Conservation (phyloP, 2,329 filamentous ascomycete genomes). For the Pseudocercospora crystallina region DNA sequence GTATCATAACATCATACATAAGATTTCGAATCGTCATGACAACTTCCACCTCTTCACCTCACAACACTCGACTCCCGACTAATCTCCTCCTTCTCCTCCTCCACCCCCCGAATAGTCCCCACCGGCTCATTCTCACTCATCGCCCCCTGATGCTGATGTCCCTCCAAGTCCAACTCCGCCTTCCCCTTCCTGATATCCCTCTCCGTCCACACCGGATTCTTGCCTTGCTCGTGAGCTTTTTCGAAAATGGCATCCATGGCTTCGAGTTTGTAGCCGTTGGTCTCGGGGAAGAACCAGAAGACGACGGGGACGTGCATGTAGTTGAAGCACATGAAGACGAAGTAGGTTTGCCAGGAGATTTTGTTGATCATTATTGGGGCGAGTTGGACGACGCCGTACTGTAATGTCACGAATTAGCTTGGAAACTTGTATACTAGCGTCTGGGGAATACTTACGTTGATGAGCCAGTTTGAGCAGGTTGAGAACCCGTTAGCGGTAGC, state of each 20-base stretch:
- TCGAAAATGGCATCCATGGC: conserved; percentile 30
- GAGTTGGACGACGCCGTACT: conserved; percentile 23
- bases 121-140: conserved; percentile 14
- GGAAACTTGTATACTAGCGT: conserved; percentile 31
- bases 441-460: conserved; percentile 15
- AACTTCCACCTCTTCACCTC: not conserved
- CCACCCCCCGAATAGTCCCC: conserved; percentile 15
- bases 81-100: conserved; percentile 19
- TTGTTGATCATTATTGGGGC: conserved; percentile 50
- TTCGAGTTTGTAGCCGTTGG: conserved; percentile 28
- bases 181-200: conserved; percentile 24
- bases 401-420: conserved; percentile 44
- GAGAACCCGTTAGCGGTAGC: conserved; percentile 56
- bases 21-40: no score
- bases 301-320: conserved; percentile 16
- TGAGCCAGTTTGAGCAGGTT: conserved; percentile 47
- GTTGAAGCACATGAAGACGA: conserved; percentile 47
- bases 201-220: conserved; percentile 31
- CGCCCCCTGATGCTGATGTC: conserved; percentile 11
- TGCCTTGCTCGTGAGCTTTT: conserved; percentile 28
- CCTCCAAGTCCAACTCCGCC: conserved; percentile 22
- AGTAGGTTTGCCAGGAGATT: conserved; percentile 51
- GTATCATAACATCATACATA: no score
- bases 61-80: conserved; percentile 5
- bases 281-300: conserved; percentile 25